Conservation (phyloP, 1,284 basidiomycete species). For the Cryptococcus floricola region DNA sequence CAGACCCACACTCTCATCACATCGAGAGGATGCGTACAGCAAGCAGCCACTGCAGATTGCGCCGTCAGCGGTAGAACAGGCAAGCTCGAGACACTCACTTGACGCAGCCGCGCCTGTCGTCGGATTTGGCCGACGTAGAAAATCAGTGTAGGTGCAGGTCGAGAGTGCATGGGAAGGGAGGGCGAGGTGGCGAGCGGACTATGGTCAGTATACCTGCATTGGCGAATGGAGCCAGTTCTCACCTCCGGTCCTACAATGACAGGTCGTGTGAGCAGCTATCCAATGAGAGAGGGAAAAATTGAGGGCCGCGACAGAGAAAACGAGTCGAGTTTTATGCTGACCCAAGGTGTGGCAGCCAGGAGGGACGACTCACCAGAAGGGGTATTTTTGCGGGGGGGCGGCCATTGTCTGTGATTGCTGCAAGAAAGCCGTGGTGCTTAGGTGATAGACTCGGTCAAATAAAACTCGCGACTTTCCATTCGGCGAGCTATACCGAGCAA, state of each 20-base stretch:
- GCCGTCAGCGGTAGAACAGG: constrained; percentile 7
- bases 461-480: too few relatives aligned
- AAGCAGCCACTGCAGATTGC: constrained; percentile 65
- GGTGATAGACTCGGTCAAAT: neutral
- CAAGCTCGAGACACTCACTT: constrained; percentile 16
- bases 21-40: constrained; percentile 79
- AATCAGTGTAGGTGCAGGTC: neutral
- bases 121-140: constrained; percentile 13
- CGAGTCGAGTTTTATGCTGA: neutral
- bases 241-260: constrained; percentile 21
- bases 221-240: neutral
- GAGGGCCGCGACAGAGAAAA: neutral
- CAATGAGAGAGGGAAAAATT: neutral
- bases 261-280: neutral
- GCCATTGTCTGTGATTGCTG: constrained; percentile 9
- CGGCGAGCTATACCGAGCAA: too few relatives aligned
- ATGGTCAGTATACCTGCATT: neutral
- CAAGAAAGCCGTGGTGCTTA: neutral
- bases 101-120: constrained; percentile 31
- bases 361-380: constrained; percentile 29
- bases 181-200: neutral
- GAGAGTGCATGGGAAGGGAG: neutral
- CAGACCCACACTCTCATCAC: constrained; percentile 70
- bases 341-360: neutral
- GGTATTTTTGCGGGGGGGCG: constrained; percentile 20